Base-by-base conservation (phyloP, 768 basidiomycete genomes). In the Lentinula sp. region DNA sequence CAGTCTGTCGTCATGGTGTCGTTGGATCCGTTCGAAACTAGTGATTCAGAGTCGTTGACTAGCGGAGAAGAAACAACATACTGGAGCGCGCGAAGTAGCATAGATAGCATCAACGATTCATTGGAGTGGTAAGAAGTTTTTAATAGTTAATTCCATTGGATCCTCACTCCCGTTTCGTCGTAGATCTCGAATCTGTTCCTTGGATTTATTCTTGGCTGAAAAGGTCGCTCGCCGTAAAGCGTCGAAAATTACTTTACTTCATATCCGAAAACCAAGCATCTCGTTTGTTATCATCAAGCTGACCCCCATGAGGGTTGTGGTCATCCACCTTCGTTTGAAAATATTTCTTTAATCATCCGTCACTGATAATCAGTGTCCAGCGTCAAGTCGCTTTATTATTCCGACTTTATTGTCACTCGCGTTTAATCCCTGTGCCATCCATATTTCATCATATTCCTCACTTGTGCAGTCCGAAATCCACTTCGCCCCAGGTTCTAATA, bases 1-100 rank as follows among this genome's bases (percentile, higher is more conserved):
- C 15, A 56, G 15, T 56, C 40, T 21, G 23, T 56, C n/a, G 37
- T 45, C 55, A 23, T 56, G 23, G 11, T 31, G 37, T 13, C 39
- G 21, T 11, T 56, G 40, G 55, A 56, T 40, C 55, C 55, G 40
- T 56, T 56, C 15, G 55, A 18, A 43, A 18, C 7, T 11, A 56
- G 55, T 23, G 55, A 56, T 42, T 18, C 39, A 6, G 55, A 56
- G 28, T 56, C 55, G 39, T 42, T 56, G 37, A 32, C 23, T 15
- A 54, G 53, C n/a, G 53, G 18, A 10, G 53, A 54, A 32, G 55
- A 45, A 2, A 56, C 39, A 18, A 18, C 53, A 15, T 56, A 56
- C 43, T 56, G 55, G 55, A 56, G 55, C 28, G 55, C 55, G 40
- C 40, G 55, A 13, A 56, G 55, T 31, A 43, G 55, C 13, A 23